Evolutionary conservation across 2,329 filamentous ascomycete species (phyloP), one percentile per base, ranked within the genome.

Genomic region (Sporothrix variecibatus): DNA sequence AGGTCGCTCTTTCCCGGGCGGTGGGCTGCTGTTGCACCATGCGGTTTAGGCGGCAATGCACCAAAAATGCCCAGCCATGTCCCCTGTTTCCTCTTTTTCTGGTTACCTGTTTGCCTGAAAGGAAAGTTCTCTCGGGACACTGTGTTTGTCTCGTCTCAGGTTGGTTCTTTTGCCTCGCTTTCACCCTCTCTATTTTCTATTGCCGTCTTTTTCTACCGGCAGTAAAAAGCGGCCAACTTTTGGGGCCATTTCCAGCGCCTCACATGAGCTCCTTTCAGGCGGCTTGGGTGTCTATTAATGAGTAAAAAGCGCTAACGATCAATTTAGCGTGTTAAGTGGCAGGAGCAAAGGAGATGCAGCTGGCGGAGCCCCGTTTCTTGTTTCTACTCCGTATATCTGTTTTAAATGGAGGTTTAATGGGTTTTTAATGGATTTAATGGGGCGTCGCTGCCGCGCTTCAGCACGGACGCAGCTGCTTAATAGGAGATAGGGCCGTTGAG

Each of bases 341-440:
- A 46, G 62, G 58, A n/a, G 28, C 28, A 62, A 38, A 62, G 31
- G 34, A 17, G 38, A 40, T 46, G 62, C 62, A 34, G 43, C 23
- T 49, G 60, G 23, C 20, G 28, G 40, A 51, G 15, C 43, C 65
- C 65, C 40, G 26, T 49, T 67, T 49, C 49, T 49, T 43, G 38
- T 67, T 46, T 67, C 62, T 40, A 17, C n/a, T n/a, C n/a, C n/a
- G n/a, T 60, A 31, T 31, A 38, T n/a, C 38, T 67, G 62, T 67
- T 46, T 65, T 46, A 67, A 40, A 46, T 26, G 38, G 62, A 38
- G 28, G 58, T 38, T n/a, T 20, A 40, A 6, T 46, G 65, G 43
- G 12, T 15, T 23, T 56, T 23, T 56, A 26, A 69, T 69, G 68
- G 60, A 11, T 20, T 34, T 38, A 70, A 70, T 56, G 49, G 67